Evolutionary conservation across 805 yeast genomes (phyloP), one percentile per base, ranked within the genome.

Genomic region (Metschnikowia baotianmanensis): DNA sequence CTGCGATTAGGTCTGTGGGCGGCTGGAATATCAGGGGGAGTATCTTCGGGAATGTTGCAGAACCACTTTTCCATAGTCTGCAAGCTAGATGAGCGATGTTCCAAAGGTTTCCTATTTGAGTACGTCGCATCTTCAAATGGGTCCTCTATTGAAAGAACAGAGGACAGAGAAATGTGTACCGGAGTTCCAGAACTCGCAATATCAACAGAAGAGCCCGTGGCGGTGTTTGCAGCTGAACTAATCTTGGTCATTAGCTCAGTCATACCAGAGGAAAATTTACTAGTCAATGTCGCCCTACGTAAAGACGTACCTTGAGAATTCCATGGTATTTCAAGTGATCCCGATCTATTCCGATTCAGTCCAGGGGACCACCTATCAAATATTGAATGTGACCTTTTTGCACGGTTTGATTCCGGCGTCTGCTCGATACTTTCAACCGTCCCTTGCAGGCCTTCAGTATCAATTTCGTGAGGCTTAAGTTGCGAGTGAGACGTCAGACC

Each of bases 61-160:
- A 69, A 65, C 72, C 73, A 69, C 44, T 60, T 65, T 44, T 69
- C 74, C 69, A 69, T 66, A 13, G 69, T 57, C 42, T 68, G 74
- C 17, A 65, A 42, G 47, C 72, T 67, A 21, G 71, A 52, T 9
- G 70, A 61, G 46, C 72, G 55, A 20, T 56, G 50, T 23, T 70
- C 51, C 40, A 48, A 53, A 4, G 65, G 61, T 25, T 61, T 43
- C 37, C 52, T 50, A 8, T n/a, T 13, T n/a, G 18, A 25, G 22
- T 11, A 34, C 5, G 31, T 16, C 9, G 34, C 13, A 13, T 45
- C 51, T 20, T 52, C 55, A 21, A 39, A 40, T 3, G 52, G 48
- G 12, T 59, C 61, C 13, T 60, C 67, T 7, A 63, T 47, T 6
- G 69, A 58, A 25, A 59, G 66, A n/a, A 66, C 47, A 2, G 71